Evolutionary conservation across 495 filamentous ascomycete species (phyloP), one percentile per base, ranked within the genome.

Genomic region (Amniculicola lignicola): DNA sequence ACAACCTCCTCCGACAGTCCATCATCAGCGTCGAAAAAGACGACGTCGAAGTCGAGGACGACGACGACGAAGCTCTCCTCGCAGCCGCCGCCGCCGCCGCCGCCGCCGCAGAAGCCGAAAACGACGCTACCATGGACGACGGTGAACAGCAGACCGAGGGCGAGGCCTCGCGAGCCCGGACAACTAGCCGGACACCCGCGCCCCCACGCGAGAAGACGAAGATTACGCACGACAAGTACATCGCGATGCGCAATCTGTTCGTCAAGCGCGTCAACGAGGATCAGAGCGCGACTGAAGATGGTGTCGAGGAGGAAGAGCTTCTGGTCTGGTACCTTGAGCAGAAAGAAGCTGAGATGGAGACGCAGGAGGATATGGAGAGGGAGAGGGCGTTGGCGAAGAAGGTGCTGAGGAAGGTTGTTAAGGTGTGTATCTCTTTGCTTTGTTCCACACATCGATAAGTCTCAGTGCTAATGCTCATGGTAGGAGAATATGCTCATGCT

Each of bases 1-100:
- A 84, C 66, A 86, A 91, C 44, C 79, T 99, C 5, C 78, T 99
- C 4, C 74, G 89, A 25, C 90, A 95, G 72, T 90, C 86, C 71
- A 97, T 99, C 67, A 95, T 99, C 62, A 91, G 87, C 14, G 92
- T 99, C 15, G 94, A 99, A 70, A 93, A 96, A 63, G 93, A 99
- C 62, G 93, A 99, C 59, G 85, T 99, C 12, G 93, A 97, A 67
- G 87, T 99, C 29, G 91, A 96, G 12, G 92, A 96, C 23, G 85
- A 88, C 3, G 86, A 87, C 19, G 82, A 87, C 6, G 77, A 79
- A 15, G 75, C 73, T 3, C 72, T 77, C 9, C 69, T 71, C 37
- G 70, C 67, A 22, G 63, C 60, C 1, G 54, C 38, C 15, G 69
- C 60, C 19, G 51, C 49, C 10, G 70, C 67, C 19, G 63, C 60